Conservation (phyloP, 2,329 filamentous ascomycete species). For the Ophiostoma quercus region DNA sequence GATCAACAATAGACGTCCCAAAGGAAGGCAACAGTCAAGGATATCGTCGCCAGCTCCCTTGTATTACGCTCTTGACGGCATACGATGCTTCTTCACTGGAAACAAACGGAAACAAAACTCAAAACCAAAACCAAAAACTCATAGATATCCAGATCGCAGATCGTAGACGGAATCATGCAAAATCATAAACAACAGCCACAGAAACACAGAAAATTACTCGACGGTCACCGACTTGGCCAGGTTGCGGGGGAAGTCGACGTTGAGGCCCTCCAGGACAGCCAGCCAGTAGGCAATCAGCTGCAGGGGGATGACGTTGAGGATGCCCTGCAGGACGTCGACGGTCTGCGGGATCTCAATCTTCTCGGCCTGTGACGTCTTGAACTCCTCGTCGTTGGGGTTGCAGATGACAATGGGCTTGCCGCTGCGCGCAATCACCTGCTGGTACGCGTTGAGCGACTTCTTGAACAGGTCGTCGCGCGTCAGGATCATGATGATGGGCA, state of each 20-base stretch:
- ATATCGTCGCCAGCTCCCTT: conserved; percentile 6
- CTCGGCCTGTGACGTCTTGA: conserved; percentile 80
- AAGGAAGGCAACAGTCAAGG: not conserved
- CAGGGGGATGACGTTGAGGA: conserved; percentile 94
- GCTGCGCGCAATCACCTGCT: conserved; percentile 94
- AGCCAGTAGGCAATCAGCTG: conserved; percentile 99
- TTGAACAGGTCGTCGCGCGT: conserved; percentile 94
- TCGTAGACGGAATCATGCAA: not conserved
- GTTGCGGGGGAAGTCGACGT: conserved; percentile 98
- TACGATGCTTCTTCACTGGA: not conserved
- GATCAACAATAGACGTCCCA: not conserved
- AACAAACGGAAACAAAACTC: conserved; percentile 13
- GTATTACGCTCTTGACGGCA: not conserved
- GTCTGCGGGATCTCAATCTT: conserved; percentile 97
- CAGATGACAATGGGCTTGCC: conserved; percentile 98
- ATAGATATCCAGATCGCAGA: conserved; percentile 9
- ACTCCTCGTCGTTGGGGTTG: conserved; percentile 85
- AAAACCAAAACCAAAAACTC: not conserved
- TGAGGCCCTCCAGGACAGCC: conserved; percentile 88
- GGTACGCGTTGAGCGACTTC: conserved; percentile 99
- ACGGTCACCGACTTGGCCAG: conserved; percentile 98
- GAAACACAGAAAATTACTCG: conserved; percentile 55
- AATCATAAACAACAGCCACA: conserved; percentile 27
- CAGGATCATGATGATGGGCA: conserved; percentile 99
- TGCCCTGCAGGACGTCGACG: conserved; percentile 89